Evolutionary conservation across 225 moss, liverwort and hornwort species (phyloP), one percentile per base, ranked within the genome.

Genomic region (Sphagnum contortum): DNA sequence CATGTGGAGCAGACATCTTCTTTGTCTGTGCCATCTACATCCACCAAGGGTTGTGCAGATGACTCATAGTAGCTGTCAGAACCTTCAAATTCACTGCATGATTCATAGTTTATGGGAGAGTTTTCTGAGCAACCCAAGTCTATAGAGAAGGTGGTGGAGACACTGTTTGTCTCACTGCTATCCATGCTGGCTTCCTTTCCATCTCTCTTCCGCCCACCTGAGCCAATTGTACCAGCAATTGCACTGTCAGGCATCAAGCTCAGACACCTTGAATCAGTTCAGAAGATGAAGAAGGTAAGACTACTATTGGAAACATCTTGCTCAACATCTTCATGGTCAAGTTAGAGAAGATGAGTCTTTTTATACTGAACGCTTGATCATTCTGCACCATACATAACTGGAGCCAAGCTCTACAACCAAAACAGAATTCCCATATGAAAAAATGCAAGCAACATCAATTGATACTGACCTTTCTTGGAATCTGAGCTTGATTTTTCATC

Each of bases 181-280:
- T 80, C 83, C 0, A 80, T 77, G 51, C 75, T 76, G 56, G 80
- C 77, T 53, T 80, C 80, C 46, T 74, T 68, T 63, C 80, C 57
- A 5, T 49, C 12, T 11, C 49, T 48, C 7, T 9, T 29, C 29
- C 29, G 29, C 29, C 29, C 29, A 29, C 29, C 29, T 29, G 29
- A 29, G 29, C 29, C 29, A 29, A 29, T 29, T 29, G 29, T 29
- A 29, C 29, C 29, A 29, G 29, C 29, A 29, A 29, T 29, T 29
- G 29, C 29, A 29, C 29, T 29, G 29, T 29, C 29, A 29, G 29
- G 29, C 29, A 29, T 29, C 29, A 29, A 29, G 29, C 29, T 54
- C 46, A 45, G 5, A 7, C 14, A 8, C 47, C 57, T 57, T 67
- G 53, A 48, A 49, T 45, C 45, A 46, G 44, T 12, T 46, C 6